Conservation (phyloP, 2,329 filamentous ascomycete species). For the Alternaria postmessia region DNA sequence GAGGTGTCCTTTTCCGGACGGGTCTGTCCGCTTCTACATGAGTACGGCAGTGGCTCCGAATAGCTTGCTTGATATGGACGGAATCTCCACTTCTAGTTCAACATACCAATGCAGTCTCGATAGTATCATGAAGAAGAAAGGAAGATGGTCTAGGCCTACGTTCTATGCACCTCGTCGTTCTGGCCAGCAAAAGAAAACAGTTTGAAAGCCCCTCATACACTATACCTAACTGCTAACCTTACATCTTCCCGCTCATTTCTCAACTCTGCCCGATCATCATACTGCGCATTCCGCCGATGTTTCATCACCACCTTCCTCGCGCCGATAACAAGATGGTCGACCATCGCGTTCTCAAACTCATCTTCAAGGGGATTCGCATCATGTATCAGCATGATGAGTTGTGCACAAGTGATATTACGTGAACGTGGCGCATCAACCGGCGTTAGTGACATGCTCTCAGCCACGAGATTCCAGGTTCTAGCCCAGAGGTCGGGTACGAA, state of each 20-base stretch:
- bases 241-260: constrained; percentile 1
- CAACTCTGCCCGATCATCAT: background rate
- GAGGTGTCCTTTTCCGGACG: background rate
- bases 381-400: background rate
- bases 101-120: background rate
- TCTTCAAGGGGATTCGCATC: background rate
- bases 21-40: background rate
- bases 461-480: constrained; percentile 4
- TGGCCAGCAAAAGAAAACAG: background rate
- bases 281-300: background rate
- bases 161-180: background rate
- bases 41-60: background rate
- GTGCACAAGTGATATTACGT: background rate
- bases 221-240: background rate
- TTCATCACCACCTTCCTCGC: constrained; percentile 5
- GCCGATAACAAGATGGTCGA: background rate
- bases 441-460: background rate
- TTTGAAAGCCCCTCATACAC: background rate
- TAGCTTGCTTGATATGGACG: background rate
- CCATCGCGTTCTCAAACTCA: background rate
- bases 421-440: background rate
- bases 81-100: background rate
- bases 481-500: constrained; percentile 5
- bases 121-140: background rate
- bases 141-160: background rate